A percentile compares a stretch with the other conserved stretches of the same genome.
phyloP scores from a whole-genome alignment of 78 protist genomes.

The Pelomyxa schiedti region DNA sequence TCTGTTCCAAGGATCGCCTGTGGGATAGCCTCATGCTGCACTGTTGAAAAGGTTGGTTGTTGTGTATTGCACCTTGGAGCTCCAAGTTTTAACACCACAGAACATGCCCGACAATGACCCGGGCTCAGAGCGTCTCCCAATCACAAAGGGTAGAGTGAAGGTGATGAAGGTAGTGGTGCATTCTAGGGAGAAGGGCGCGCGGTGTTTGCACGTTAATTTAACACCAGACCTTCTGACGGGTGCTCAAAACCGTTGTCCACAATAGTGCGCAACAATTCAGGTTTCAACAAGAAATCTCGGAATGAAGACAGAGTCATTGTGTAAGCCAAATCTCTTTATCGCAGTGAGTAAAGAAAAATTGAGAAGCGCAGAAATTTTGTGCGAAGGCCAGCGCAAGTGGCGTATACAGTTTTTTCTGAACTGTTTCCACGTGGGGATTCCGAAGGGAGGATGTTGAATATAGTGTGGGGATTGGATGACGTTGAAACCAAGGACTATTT shows the following conservation, averaged over 20 bases:
- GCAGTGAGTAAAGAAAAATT: background rate
- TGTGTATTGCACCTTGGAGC: too few relatives aligned
- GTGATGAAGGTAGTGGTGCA: background rate
- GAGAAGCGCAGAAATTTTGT: background rate
- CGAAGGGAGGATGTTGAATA: background rate
- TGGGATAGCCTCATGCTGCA: slow-evolving; percentile 94
- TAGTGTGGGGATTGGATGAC: background rate
- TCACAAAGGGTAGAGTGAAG: too few relatives aligned
- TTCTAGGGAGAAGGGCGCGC: background rate
- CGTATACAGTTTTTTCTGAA: too few relatives aligned
- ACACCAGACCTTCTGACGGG: slow-evolving; percentile 80
- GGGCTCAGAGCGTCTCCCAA: too few relatives aligned
- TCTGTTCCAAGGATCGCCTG: slow-evolving; percentile 92
- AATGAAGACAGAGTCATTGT: slow-evolving; percentile 79
- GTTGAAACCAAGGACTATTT: background rate
- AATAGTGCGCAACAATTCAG: slow-evolving; percentile 88
- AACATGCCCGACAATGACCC: too few relatives aligned
- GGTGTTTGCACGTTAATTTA: too few relatives aligned
- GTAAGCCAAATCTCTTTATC: slow-evolving; percentile 25
- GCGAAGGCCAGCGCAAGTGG: background rate
- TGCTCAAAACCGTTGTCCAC: slow-evolving; percentile 95
- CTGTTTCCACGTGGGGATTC: background rate
- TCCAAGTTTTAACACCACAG: too few relatives aligned
- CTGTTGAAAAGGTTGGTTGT: slow-evolving; percentile 25
- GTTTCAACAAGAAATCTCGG: slow-evolving; percentile 91